phyloP scores from a whole-genome alignment of 106 monocot species.

The Dendrobium catenatum region DNA sequence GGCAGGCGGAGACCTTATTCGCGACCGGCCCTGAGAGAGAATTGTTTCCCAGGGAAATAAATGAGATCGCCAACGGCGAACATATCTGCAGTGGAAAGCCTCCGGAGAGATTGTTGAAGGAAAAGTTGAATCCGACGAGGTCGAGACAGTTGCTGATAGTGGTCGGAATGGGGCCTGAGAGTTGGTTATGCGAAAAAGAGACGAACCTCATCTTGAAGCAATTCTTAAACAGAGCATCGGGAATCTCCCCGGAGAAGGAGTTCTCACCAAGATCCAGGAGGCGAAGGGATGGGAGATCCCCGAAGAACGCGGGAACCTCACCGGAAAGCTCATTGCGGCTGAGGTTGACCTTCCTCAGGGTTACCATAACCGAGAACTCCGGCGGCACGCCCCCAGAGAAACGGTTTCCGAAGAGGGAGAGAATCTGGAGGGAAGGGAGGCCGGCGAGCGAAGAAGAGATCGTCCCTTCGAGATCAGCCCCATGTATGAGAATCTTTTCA shows the following conservation, averaged over 20 bases:
- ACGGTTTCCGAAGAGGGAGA: conserved; percentile 38
- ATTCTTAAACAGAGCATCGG: conserved; percentile 18
- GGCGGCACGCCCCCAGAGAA: conserved; percentile 56
- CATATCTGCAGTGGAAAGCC: conserved; percentile 23
- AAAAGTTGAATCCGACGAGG: conserved; percentile 30
- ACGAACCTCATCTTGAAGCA: conserved; percentile 20
- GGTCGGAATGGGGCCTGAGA: conserved; percentile 27
- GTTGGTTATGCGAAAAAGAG: conserved; percentile 29
- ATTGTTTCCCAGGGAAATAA: conserved; percentile 43
- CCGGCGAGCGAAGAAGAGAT: conserved; percentile 18
- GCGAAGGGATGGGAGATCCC: conserved; percentile 15
- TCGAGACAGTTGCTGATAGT: conserved; percentile 25
- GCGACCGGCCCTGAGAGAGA: conserved; percentile 41
- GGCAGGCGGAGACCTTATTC: conserved; percentile 37
- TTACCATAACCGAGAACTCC: conserved; percentile 9
- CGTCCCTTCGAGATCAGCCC: conserved; percentile 14
- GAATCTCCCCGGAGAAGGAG: conserved; percentile 28
- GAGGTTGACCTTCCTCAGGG: conserved; percentile 32
- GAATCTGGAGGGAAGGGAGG: conserved; percentile 17
- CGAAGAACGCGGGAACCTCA: conserved; percentile 18
- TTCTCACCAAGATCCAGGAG: conserved; percentile 28
- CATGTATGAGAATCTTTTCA: conserved; percentile 38
- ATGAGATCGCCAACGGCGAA: conserved; percentile 18
- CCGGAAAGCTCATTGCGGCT: conserved; percentile 30
- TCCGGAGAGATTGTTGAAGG: conserved; percentile 32